Conservation (phyloP, 495 filamentous ascomycete species). For the Hyaloscypha variabilis region DNA sequence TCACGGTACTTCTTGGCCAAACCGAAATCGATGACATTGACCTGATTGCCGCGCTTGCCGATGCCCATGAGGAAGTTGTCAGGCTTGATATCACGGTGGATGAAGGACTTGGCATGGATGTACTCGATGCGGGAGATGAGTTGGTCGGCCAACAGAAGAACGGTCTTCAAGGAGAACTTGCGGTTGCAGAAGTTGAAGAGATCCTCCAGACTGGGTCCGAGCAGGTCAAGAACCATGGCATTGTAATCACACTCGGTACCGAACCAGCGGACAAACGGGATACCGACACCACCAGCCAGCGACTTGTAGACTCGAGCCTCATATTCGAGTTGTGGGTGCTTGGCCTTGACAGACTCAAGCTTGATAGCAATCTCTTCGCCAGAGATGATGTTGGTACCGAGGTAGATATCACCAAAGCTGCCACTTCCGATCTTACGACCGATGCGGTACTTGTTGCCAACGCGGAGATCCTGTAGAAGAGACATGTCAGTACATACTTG, state of each 20-base stretch:
- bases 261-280: constrained; percentile 99
- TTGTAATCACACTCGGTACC: constrained; percentile 99
- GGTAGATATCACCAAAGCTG: constrained; percentile 98
- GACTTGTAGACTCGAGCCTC: constrained; percentile 99
- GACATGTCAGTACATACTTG: constrained; percentile 37
- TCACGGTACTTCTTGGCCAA: constrained; percentile 99
- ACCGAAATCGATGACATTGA: constrained; percentile 99
- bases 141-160: constrained; percentile 95
- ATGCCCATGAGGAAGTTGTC: constrained; percentile 99
- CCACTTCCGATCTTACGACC: constrained; percentile 99
- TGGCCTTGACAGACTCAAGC: constrained; percentile 99
- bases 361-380: constrained; percentile 99
- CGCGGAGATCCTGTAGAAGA: constrained; percentile 84
- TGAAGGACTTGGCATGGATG: constrained; percentile 99
- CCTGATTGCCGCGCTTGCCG: constrained; percentile 99
- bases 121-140: constrained; percentile 99
- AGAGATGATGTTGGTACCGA: constrained; percentile 99
- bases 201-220: constrained; percentile 97
- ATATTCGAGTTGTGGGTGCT: constrained; percentile 99
- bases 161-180: constrained; percentile 99
- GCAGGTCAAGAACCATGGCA: constrained; percentile 98
- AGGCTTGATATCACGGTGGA: constrained; percentile 99
- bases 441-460: constrained; percentile 99
- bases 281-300: constrained; percentile 96
- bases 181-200: constrained; percentile 99